Conservation (phyloP, 2,329 filamentous ascomycete genomes). For the Paracoccidioides lutzii region DNA sequence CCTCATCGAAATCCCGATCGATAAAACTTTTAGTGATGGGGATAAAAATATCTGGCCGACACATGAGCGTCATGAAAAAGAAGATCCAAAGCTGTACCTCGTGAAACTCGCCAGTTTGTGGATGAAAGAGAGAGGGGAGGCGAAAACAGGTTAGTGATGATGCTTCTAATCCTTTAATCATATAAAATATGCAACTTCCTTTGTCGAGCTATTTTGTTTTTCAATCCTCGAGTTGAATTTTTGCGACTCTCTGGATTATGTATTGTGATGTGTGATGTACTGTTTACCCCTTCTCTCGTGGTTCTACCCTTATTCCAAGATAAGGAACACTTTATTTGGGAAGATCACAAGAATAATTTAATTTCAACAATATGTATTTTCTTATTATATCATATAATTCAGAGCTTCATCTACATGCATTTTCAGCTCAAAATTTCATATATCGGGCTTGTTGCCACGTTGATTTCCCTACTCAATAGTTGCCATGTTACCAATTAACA, state of each 20-base stretch:
- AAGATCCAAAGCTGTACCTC: slow-evolving; percentile 31
- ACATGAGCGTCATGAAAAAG: slow-evolving; percentile 20
- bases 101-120: slow-evolving; percentile 37
- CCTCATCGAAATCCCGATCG: slow-evolving; percentile 14
- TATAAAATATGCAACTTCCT: not conserved
- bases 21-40: slow-evolving; percentile 28
- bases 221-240: not conserved
- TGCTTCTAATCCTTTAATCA: not conserved
- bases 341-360: not conserved
- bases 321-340: not conserved
- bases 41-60: slow-evolving; percentile 25
- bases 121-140: slow-evolving; percentile 33
- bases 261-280: not conserved
- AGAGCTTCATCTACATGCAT: not conserved
- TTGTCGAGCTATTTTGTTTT: not conserved
- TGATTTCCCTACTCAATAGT: not conserved
- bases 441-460: not conserved
- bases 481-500: not conserved
- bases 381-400: not conserved
- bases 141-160: slow-evolving; percentile 21
- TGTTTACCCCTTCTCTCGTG: not conserved
- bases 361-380: not conserved
- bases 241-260: not conserved
- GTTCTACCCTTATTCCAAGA: not conserved
- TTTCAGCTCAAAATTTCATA: not conserved